Evolutionary conservation across 164 flowering plant genomes (phyloP).

Genomic region (Macadamia tetraphylla): DNA sequence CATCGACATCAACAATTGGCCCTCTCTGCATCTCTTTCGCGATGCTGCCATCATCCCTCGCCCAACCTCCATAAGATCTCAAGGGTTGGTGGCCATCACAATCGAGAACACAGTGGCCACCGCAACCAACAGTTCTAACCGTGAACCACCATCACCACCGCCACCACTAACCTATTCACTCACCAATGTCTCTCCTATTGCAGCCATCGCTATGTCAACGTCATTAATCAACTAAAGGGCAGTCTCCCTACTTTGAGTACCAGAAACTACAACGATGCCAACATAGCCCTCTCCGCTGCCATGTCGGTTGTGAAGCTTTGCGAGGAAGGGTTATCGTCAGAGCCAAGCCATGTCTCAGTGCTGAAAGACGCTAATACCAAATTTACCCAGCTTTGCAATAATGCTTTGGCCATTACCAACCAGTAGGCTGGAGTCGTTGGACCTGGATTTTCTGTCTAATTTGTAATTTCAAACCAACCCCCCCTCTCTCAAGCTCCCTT

Average conservation of each 20-base stretch:
- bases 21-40: slow-evolving; percentile 29
- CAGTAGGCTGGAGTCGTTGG: background rate
- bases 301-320: slow-evolving; percentile 21
- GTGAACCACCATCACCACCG: background rate
- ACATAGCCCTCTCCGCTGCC: slow-evolving; percentile 19
- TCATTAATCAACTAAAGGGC: slow-evolving; percentile 18
- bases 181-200: slow-evolving; percentile 11
- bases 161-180: background rate
- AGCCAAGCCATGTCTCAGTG: background rate
- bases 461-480: too few relatives aligned
- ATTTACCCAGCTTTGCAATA: slow-evolving; percentile 18
- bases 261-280: slow-evolving; percentile 11
- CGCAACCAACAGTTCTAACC: background rate
- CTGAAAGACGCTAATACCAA: slow-evolving; percentile 1
- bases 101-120: slow-evolving; percentile 11
- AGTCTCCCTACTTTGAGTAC: slow-evolving; percentile 17
- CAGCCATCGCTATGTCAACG: slow-evolving; percentile 18
- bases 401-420: slow-evolving; percentile 20
- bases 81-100: slow-evolving; percentile 15
- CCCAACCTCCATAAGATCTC: background rate
- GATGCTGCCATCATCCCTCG: slow-evolving; percentile 5
- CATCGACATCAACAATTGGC: too few relatives aligned
- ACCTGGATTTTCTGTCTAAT: too few relatives aligned
- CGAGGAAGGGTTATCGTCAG: slow-evolving; percentile 15
- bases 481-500: too few relatives aligned